Conservation (phyloP, 2,329 filamentous ascomycete genomes). For the Cordyceps cicadae region DNA sequence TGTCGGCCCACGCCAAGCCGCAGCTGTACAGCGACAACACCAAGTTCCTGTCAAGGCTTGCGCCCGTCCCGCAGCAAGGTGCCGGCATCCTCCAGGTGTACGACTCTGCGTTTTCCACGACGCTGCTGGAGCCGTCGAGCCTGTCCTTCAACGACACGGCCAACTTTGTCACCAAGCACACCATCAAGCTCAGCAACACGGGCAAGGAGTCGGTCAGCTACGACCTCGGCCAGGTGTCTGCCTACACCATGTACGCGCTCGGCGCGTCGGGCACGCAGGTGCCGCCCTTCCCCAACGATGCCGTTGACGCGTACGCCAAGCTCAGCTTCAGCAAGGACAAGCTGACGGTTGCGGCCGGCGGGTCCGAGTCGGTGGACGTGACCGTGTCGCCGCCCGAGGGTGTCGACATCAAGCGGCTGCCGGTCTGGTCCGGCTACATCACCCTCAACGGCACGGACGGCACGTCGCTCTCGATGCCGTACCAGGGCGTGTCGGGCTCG, state of each 20-base stretch:
- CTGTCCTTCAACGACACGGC: constrained; percentile 58
- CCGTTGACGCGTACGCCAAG: constrained; percentile 32
- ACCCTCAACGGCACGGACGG: constrained; percentile 30
- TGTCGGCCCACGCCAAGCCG: constrained; percentile 42
- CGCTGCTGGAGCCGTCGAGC: constrained; percentile 45
- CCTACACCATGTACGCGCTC: constrained; percentile 46
- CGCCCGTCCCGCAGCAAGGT: constrained; percentile 53
- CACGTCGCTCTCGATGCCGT: constrained; percentile 29
- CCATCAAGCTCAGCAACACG: constrained; percentile 49
- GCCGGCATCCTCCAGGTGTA: constrained; percentile 52
- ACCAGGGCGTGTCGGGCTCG: constrained; percentile 28
- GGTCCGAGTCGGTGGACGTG: constrained; percentile 39
- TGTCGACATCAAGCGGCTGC: constrained; percentile 24
- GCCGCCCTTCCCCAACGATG: constrained; percentile 36
- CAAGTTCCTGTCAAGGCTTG: constrained; percentile 30
- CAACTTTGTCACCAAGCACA: constrained; percentile 39
- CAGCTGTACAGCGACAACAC: constrained; percentile 39
- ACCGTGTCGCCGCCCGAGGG: constrained; percentile 32
- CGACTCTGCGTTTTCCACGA: constrained; percentile 47
- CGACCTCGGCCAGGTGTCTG: constrained; percentile 40
- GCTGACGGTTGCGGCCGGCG: constrained; percentile 34
- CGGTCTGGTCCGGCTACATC: constrained; percentile 37
- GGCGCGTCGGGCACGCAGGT: constrained; percentile 27
- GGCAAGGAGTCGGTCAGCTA: constrained; percentile 42
- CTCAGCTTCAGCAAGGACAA: constrained; percentile 34